Conservation (phyloP, 1,284 basidiomycete genomes). For the Boletellus dicymbophilus region DNA sequence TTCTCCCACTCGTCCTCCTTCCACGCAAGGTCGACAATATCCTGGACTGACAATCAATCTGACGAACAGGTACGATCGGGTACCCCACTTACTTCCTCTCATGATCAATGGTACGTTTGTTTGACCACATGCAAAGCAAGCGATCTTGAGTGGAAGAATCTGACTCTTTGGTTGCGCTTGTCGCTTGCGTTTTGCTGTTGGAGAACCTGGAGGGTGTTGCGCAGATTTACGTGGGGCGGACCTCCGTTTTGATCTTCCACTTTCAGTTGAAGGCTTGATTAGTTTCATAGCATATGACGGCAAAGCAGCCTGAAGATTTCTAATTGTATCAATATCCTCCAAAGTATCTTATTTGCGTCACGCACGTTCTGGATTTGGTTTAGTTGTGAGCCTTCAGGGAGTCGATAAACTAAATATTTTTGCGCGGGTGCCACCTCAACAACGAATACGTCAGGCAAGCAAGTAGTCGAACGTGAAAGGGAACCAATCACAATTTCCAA, state of each 20-base stretch:
- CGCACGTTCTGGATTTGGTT: slow-evolving; percentile 57
- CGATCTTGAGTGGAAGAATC: slow-evolving; percentile 41
- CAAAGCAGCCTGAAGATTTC: slow-evolving; percentile 47
- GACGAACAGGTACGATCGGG: not conserved
- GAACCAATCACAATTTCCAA: slow-evolving; percentile 40
- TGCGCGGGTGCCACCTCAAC: slow-evolving; percentile 41
- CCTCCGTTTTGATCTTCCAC: slow-evolving; percentile 35
- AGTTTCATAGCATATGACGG: slow-evolving; percentile 53
- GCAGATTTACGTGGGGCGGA: slow-evolving; percentile 26
- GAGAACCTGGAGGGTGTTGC: slow-evolving; percentile 21
- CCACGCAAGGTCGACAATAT: slow-evolving; percentile 63
- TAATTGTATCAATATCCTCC: not conserved
- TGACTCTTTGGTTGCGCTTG: slow-evolving; percentile 26
- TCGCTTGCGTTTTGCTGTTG: slow-evolving; percentile 32
- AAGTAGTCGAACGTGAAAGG: not conserved
- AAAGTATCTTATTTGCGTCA: not conserved
- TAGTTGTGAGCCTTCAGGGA: slow-evolving; percentile 56
- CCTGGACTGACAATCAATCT: slow-evolving; percentile 35
- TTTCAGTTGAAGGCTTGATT: slow-evolving; percentile 43
- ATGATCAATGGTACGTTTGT: slow-evolving; percentile 71
- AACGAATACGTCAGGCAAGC: slow-evolving; percentile 2
- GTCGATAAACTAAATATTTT: slow-evolving; percentile 56
- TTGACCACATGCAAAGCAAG: slow-evolving; percentile 59
- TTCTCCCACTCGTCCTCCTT: slow-evolving; percentile 38
- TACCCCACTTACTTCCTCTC: slow-evolving; percentile 61